Evolutionary conservation across 2,329 filamentous ascomycete species (phyloP), one percentile per base, ranked within the genome.

Genomic region (Chrysoporthe puriensis): DNA sequence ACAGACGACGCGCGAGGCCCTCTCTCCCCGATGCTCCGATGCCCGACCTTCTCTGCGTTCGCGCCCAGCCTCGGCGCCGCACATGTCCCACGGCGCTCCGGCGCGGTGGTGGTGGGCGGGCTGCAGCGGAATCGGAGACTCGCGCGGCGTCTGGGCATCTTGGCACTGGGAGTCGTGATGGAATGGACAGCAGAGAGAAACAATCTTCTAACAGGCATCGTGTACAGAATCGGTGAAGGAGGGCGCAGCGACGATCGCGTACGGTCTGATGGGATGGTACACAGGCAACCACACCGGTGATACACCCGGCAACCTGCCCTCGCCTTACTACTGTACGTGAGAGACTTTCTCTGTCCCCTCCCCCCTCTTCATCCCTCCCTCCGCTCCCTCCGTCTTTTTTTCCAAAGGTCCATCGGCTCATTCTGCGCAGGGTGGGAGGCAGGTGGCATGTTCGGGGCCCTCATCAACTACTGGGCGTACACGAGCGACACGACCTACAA

Each of bases 391-490:
- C n/a, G 0, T 26, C 26, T 26, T 26, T 26, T 26, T 26, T 26
- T 34, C 7, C 5, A n/a, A n/a, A 18, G 14, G 3, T n/a, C 6
- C 6, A 3, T 3, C 6, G 50, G 64, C 44, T 65, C 40, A 65
- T 11, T 66, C 16, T 7, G 13, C 6, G 21, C 34, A 65, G 63
- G 68, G 88, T 91, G 88, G 88, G 87, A 90, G 76, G 85, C 83
- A 18, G 84, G 86, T 70, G 84, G 85, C 52, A 81, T 91, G 80
- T 89, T 89, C 80, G 85, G 86, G 73, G 84, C 85, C 1, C 74
- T 89, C 70, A 84, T 91, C 68, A 86, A 90, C 75, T 90, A 90
- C 75, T 90, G 86, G 86, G 83, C 84, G 70, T 83, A 84, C 67
- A 90, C 88, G 0, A 86, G 86, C 65, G 87, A 90, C 75, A 73